Conservation (phyloP, 75 land plant genomes). For the Cupressus sempervirens region DNA sequence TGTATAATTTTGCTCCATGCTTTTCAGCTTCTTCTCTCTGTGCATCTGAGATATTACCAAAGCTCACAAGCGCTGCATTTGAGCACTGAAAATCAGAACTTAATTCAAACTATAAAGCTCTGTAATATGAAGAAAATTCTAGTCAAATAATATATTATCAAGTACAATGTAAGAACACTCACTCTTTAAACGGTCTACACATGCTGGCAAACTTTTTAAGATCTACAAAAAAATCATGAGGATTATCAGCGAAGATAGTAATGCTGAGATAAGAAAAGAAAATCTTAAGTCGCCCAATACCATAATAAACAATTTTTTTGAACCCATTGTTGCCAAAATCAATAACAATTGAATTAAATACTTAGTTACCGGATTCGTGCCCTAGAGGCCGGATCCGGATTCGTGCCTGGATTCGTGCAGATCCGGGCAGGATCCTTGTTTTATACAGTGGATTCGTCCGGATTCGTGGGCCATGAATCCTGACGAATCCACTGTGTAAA, state of each 20-base stretch:
- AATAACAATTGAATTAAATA: slow-evolving; percentile 2
- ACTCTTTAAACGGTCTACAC: slow-evolving; percentile 6
- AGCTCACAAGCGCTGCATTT: slow-evolving; percentile 82
- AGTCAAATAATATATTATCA: not conserved
- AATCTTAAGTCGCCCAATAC: not conserved
- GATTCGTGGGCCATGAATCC: no score
- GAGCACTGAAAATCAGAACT: not conserved
- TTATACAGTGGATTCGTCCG: no score
- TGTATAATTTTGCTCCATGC: slow-evolving; percentile 52
- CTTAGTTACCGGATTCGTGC: no score
- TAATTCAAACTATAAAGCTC: not conserved
- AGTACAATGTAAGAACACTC: slow-evolving; percentile 4
- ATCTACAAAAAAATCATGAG: not conserved
- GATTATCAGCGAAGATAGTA: slow-evolving; percentile 1
- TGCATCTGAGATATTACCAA: slow-evolving; percentile 59
- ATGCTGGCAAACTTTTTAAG: slow-evolving; percentile 18
- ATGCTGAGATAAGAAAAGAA: not conserved
- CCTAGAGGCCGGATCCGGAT: no score
- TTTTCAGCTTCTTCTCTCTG: slow-evolving; percentile 52
- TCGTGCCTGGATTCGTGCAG: no score
- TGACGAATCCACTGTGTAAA: no score
- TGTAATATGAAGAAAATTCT: not conserved
- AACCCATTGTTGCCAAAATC: not conserved
- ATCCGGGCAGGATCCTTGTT: no score
- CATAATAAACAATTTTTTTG: not conserved